phyloP scores from a whole-genome alignment of 2,329 filamentous ascomycete genomes.

The Chaetomium sp. region DNA sequence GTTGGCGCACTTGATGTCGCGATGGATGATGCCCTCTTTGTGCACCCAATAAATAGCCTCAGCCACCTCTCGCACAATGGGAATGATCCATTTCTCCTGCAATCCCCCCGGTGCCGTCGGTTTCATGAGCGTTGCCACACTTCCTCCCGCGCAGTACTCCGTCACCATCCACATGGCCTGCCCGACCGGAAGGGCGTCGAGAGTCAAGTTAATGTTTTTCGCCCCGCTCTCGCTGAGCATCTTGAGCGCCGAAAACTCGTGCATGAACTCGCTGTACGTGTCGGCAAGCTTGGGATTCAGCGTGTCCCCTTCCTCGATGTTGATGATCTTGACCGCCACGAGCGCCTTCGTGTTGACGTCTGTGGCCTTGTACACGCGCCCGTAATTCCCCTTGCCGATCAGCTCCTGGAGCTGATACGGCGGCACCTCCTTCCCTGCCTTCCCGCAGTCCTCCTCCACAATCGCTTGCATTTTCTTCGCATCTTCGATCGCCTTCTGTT shows the following conservation, averaged over 20 bases:
- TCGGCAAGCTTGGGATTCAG: conserved; percentile 58
- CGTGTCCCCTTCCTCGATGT: conserved; percentile 71
- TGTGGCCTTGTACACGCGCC: conserved; percentile 59
- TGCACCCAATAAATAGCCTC: conserved; percentile 64
- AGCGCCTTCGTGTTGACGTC: conserved; percentile 36
- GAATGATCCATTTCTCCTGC: conserved; percentile 65
- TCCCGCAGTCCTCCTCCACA: conserved; percentile 52
- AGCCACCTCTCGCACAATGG: conserved; percentile 59
- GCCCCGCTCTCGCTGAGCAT: conserved; percentile 67
- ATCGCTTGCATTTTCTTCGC: conserved; percentile 56
- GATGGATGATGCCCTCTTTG: conserved; percentile 61
- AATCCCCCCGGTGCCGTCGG: conserved; percentile 54
- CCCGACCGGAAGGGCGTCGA: conserved; percentile 70
- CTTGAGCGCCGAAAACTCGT: conserved; percentile 63
- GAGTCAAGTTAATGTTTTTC: conserved; percentile 73
- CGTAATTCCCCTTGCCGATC: conserved; percentile 63
- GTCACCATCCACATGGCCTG: conserved; percentile 84
- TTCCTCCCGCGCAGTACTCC: conserved; percentile 79
- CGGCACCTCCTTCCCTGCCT: conserved; percentile 49
- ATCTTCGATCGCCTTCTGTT: conserved; percentile 52
- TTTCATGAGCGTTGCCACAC: conserved; percentile 66
- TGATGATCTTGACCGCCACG: conserved; percentile 73
- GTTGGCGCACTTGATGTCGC: conserved; percentile 71
- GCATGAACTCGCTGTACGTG: conserved; percentile 63
- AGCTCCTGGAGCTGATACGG: conserved; percentile 57